These are phyloP conservation scores for Albophoma yamanashiensis DNA, from an alignment of 2,329 filamentous ascomycete genomes.

Conservation along the genomic window DNA sequence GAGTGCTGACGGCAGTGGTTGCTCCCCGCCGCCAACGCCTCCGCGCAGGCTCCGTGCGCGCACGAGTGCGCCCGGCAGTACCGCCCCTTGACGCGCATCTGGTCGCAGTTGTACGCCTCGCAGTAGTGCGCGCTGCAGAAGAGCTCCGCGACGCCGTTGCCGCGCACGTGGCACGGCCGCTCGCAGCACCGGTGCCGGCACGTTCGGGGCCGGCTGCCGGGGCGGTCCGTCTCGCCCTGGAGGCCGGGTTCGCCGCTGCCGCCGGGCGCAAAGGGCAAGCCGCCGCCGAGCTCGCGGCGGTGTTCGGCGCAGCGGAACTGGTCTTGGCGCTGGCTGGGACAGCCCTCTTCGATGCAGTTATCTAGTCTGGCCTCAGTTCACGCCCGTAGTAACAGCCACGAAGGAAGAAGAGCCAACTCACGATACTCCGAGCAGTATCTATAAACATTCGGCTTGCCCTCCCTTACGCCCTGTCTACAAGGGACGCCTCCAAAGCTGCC, in stretches of 20 bases:
- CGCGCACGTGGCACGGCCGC: neutral
- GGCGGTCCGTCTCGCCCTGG: neutral
- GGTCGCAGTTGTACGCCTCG: neutral
- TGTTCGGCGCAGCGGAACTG: neutral
- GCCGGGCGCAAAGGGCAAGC: neutral
- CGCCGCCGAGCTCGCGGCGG: neutral
- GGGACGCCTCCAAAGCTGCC: neutral
- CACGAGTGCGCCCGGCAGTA: neutral
- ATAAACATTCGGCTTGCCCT: neutral
- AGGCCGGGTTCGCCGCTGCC: neutral
- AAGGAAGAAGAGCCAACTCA: neutral
- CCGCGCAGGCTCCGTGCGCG: neutral
- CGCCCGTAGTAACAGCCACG: too few relatives aligned
- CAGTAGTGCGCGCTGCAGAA: neutral
- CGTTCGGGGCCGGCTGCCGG: neutral
- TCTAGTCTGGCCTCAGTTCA: neutral
- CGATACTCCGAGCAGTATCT: neutral
- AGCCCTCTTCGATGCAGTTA: neutral
- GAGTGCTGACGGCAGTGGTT: neutral
- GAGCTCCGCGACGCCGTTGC: neutral
- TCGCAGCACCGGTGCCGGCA: neutral
- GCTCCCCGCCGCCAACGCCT: neutral
- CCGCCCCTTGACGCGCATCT: neutral
- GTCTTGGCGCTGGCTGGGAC: neutral
- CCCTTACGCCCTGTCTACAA: neutral